Conservation (phyloP, 176 grass and related monocot genomes). For the Panicum miliaceum region DNA sequence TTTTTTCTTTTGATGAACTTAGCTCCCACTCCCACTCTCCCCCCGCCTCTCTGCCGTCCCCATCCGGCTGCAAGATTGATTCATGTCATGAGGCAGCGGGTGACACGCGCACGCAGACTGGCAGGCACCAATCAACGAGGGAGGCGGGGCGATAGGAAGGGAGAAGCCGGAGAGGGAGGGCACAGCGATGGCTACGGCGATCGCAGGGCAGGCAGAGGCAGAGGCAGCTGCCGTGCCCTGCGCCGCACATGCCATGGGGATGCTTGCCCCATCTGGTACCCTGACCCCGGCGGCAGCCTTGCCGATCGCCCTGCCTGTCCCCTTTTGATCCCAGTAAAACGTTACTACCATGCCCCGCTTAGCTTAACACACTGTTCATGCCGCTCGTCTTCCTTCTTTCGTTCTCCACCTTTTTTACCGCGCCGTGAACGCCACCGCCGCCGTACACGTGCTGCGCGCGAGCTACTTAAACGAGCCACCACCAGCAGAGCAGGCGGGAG, state of each 20-base stretch:
- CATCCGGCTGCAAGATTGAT: conserved; percentile 3
- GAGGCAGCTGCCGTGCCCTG: not conserved
- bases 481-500: not conserved
- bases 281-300: conserved; percentile 31
- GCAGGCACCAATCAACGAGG: not conserved
- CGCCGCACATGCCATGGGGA: conserved; percentile 43
- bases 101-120: not conserved
- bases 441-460: conserved; percentile 14
- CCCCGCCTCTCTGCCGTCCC: not conserved
- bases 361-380: not conserved
- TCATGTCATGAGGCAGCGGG: not conserved
- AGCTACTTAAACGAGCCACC: conserved; percentile 6
- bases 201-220: not conserved
- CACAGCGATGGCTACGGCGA: conserved; percentile 3
- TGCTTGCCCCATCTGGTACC: conserved; percentile 29
- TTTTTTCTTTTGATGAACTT: too few species aligned
- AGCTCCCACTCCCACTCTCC: too few species aligned
- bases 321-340: conserved; percentile 45
- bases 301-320: conserved; percentile 36
- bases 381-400: not conserved
- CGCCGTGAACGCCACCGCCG: conserved; percentile 8
- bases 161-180: too few species aligned
- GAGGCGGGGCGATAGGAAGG: not conserved
- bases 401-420: not conserved
- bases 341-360: not conserved